Conservation (phyloP, 345 rosid genomes). For the Trapa bicornis region DNA sequence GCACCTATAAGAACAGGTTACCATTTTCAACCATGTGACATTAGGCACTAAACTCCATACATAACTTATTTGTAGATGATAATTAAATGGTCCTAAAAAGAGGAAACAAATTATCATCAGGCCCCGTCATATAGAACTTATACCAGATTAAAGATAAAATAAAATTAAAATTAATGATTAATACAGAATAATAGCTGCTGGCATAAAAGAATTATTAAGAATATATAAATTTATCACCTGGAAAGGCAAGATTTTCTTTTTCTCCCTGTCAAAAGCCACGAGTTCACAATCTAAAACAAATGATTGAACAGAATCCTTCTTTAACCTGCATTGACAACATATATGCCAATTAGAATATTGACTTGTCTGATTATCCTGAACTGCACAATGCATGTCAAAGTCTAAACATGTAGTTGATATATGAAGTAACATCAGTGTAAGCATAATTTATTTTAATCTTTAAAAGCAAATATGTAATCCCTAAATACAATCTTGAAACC, state of each 20-base stretch:
- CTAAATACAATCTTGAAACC: background rate
- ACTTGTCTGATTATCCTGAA: background rate
- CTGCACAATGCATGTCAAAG: background rate
- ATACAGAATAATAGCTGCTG: background rate
- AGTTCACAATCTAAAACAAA: conserved; percentile 88
- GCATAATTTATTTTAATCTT: background rate
- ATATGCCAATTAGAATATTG: conserved; percentile 10
- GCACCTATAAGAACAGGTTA: conserved; percentile 32
- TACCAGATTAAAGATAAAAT: background rate
- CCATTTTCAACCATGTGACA: background rate
- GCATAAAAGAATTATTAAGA: background rate
- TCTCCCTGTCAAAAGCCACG: conserved; percentile 75
- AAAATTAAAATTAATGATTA: background rate
- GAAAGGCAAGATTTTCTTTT: conserved; percentile 71
- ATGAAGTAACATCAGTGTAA: background rate
- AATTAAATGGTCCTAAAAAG: too few relatives aligned
- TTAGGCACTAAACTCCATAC: background rate
- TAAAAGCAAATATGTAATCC: background rate
- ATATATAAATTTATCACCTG: conserved; percentile 41
- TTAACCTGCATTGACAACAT: conserved; percentile 37
- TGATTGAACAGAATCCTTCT: conserved; percentile 54
- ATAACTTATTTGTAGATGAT: too few relatives aligned
- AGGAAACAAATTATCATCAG: background rate
- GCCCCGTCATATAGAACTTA: background rate
- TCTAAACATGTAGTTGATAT: background rate